Evolutionary conservation across 768 basidiomycete genomes (phyloP), one percentile per base, ranked within the genome.

Genomic region (Lactarius deliciosus): DNA sequence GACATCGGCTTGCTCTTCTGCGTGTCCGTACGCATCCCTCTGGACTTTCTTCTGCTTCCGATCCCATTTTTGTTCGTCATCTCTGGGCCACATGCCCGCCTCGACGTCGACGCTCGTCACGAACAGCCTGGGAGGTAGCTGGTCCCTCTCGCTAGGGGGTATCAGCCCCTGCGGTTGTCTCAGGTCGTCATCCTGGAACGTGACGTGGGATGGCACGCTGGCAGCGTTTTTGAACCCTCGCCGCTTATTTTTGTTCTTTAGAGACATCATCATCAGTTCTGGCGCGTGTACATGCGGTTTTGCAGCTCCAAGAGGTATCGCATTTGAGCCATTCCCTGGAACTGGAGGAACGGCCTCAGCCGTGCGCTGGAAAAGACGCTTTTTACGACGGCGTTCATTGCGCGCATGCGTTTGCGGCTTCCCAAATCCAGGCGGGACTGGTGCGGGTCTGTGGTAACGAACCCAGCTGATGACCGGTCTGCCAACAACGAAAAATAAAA

Each of bases 91-190:
- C 71, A 80, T 66, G 1, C 79, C 82, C 30, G 79, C 82, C 70
- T 89, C 88, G 30, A 91, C 87, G 67, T 91, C 87, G 2, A 91
- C 79, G 69, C 85, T 86, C 3, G 89, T 90, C 40, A 91, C 87
- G 67, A 91, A 85, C 71, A 91, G 73, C 60, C 88, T 86, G 5
- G 78, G 71, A 0, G 90, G 90, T 9, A 91, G 70, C 57, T 78
- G 80, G 59, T 83, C 75, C 55, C 84, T 82, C 71, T 86, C 83
- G 4, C 90, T 91, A 0, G 90, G 90, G 2, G 89, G 86, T 38
- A 89, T 70, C 13, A 89, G 75, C 1, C 78, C 80, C 8, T 79
- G 76, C 5, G 65, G 68, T 2, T 60, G 64, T 45, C 43, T 69
- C 11, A 22, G 50, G n/a, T 61, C 72, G 43, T 68, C 64, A 15